phyloP scores from a whole-genome alignment of 2,329 filamentous ascomycete species.

The Ascosphaera apis region DNA sequence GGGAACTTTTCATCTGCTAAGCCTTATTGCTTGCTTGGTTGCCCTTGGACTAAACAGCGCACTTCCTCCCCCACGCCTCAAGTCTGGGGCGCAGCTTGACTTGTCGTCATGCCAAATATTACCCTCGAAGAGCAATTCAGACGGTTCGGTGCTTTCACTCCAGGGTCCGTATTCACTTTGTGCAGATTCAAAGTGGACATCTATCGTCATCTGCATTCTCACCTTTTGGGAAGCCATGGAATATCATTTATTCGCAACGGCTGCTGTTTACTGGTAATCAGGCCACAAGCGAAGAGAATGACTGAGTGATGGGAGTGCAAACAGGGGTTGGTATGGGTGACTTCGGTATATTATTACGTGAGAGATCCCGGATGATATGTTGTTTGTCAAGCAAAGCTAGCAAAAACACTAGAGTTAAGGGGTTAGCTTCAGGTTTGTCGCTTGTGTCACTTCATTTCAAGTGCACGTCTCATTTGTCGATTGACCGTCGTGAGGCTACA shows the following conservation, averaged over 20 bases:
- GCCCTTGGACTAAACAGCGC: not conserved
- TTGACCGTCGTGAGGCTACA: too few species aligned
- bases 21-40: not conserved
- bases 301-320: too few species aligned
- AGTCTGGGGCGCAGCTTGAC: not conserved
- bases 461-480: too few species aligned
- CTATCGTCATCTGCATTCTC: not conserved
- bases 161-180: not conserved
- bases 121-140: not conserved
- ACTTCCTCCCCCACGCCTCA: not conserved
- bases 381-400: too few species aligned
- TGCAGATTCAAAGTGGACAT: not conserved
- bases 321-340: too few species aligned
- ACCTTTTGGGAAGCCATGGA: constrained; percentile 1
- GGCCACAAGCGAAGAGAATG: not conserved
- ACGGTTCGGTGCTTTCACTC: not conserved
- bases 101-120: constrained; percentile 1
- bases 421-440: too few species aligned
- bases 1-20: constrained; percentile 1
- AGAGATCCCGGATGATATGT: too few species aligned
- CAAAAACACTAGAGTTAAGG: too few species aligned
- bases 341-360: too few species aligned
- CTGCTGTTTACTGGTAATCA: not conserved
- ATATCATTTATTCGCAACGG: constrained; percentile 1
- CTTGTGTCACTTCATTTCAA: too few species aligned